Evolutionary conservation across 2,329 filamentous ascomycete genomes (phyloP), one percentile per base, ranked within the genome.

Genomic region (Trichoderma afroharzianum): DNA sequence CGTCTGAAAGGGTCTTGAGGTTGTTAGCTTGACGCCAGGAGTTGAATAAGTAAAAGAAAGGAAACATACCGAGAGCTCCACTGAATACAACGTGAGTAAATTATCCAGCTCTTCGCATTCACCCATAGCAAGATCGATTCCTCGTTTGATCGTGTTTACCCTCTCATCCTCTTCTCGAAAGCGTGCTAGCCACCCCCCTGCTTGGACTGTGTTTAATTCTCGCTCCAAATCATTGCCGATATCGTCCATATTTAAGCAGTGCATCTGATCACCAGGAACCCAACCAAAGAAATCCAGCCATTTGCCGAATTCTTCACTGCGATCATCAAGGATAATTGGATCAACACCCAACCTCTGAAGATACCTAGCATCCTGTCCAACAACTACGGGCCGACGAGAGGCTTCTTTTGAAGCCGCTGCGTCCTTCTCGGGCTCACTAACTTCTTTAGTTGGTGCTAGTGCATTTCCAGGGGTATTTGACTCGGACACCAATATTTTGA

Each of bases 81-180:
- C 96, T 61, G 93, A 93, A 81, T 99, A 99, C 39, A 99, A 83
- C 0, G 96, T 99, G 67, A 99, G 85, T 50, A 99, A 86, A 72
- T 97, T 97, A 79, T 99, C 96, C 71, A 99, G 85, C 82, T 98
- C 95, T 76, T 99, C 97, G 77, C 96, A 98, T 82, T 99, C 96
- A 24, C 91, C 88, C 76, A 99, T 94, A n/a, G 94, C 93, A 74
- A 91, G 87, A 78, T 99, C 95, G 69, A 99, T 91, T 69, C 97
- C 90, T 71, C 85, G 88, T 76, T 95, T 94, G 75, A 99, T 93
- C 30, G 93, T 92, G 71, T 94, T 91, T 2, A 98, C 92, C 71
- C 95, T 90, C 73, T 96, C 94, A 79, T 98, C 95, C 77, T 97
- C 94, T 75, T 96, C 93, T 75, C 95, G 85, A 74, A 91, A 88